A percentile compares a stretch with the other conserved stretches of the same genome.
phyloP scores from a whole-genome alignment of 164 flowering plant genomes.

The Platanus orientalis region DNA sequence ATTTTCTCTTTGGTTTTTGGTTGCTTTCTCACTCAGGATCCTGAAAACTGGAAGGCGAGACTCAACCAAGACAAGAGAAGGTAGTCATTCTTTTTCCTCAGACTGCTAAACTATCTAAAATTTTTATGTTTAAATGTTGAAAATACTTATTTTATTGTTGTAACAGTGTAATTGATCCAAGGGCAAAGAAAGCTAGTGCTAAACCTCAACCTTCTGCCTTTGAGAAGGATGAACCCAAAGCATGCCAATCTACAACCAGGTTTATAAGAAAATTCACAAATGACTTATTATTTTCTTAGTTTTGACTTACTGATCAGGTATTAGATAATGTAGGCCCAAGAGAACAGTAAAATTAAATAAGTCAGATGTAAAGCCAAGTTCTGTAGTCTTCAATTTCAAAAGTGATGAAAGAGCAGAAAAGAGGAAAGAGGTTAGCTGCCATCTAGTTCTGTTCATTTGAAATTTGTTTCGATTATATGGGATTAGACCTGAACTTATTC shows the following conservation, averaged over 20 bases:
- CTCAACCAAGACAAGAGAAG: constrained; percentile 14
- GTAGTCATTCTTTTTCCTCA: constrained; percentile 23
- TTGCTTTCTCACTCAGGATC: not conserved
- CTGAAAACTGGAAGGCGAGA: not conserved
- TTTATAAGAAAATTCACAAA: constrained; percentile 12
- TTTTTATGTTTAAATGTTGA: not conserved
- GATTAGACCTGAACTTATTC: not conserved
- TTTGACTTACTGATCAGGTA: not conserved
- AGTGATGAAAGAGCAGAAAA: constrained; percentile 61
- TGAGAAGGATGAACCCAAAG: constrained; percentile 27
- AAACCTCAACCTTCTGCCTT: constrained; percentile 22
- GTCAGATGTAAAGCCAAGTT: constrained; percentile 19
- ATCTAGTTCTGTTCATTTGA: constrained; percentile 6
- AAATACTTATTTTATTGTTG: constrained; percentile 9
- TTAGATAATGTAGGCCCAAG: constrained; percentile 28
- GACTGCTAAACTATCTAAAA: not conserved
- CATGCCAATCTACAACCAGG: constrained; percentile 37
- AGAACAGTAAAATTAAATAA: constrained; percentile 22
- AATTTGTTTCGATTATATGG: not conserved
- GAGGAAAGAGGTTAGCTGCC: constrained; percentile 63
- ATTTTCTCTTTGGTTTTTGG: not conserved
- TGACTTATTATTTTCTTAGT: not conserved
- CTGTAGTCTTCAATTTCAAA: constrained; percentile 37
- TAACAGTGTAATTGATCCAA: constrained; percentile 32
- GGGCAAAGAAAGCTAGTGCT: constrained; percentile 24